These are phyloP conservation scores for Cryptococcus hybrid DNA, from an alignment of 1,284 basidiomycete genomes.

Conservation along the genomic window DNA sequence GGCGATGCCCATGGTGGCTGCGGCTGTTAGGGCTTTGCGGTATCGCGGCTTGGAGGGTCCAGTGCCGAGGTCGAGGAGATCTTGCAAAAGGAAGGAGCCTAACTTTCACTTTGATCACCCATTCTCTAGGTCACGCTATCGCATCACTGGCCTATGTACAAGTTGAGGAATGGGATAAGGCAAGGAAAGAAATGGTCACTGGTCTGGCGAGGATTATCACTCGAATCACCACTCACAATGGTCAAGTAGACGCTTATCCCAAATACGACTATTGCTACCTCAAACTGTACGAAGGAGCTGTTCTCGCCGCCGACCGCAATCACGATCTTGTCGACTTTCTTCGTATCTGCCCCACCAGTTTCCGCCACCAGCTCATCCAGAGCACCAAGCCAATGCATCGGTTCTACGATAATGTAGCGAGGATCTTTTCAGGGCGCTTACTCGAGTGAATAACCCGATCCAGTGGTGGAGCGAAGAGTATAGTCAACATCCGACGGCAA, in stretches of 20 bases:
- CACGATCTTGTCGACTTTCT: slow-evolving; percentile 13
- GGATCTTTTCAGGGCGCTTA: slow-evolving; percentile 5
- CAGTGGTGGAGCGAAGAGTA: slow-evolving; percentile 8
- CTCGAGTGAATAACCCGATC: slow-evolving; percentile 1
- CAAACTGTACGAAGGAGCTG: slow-evolving; percentile 5
- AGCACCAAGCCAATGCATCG: background rate
- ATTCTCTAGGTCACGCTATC: slow-evolving; percentile 6
- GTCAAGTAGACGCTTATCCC: slow-evolving; percentile 3
- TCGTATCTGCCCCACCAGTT: background rate
- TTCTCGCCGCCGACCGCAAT: slow-evolving; percentile 1
- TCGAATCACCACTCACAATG: background rate
- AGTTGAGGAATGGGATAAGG: slow-evolving; percentile 9
- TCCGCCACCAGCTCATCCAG: slow-evolving; percentile 6
- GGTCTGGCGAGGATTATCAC: slow-evolving; percentile 3
- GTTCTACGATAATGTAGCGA: background rate
- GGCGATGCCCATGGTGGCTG: background rate
- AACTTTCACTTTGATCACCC: background rate
- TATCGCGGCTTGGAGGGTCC: background rate
- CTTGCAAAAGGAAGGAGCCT: background rate
- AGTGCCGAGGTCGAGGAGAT: background rate
- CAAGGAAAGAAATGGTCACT: slow-evolving; percentile 6
- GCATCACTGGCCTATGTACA: slow-evolving; percentile 5
- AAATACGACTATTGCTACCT: slow-evolving; percentile 1
- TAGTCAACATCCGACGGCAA: background rate
- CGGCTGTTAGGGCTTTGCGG: slow-evolving; percentile 11